Percentiles rank a stretch among this genome's conserved stretches.
phyloP scores from a whole-genome alignment of 108 stramenopile genomes.

The Halocafeteria seosinensis region DNA sequence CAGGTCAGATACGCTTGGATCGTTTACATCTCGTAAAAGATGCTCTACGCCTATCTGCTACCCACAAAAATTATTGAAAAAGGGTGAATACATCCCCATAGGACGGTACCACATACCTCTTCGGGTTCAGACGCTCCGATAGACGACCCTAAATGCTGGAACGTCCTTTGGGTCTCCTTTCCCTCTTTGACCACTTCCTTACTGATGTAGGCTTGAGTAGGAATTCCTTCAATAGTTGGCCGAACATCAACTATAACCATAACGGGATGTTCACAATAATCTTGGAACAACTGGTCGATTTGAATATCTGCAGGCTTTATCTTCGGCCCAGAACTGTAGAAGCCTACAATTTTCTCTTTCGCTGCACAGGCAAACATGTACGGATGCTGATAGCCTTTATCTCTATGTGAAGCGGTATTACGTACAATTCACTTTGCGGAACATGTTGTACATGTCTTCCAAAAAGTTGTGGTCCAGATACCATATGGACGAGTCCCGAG shows the following conservation, averaged over 20 bases:
- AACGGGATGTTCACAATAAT: slow-evolving; percentile 63
- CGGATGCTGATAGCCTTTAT: neutral
- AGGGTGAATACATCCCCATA: too few relatives aligned
- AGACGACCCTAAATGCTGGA: slow-evolving; percentile 68
- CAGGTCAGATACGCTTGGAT: slow-evolving; percentile 82
- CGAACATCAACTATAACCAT: slow-evolving; percentile 95
- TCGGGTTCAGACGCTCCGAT: slow-evolving; percentile 90
- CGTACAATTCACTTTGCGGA: slow-evolving; percentile 18
- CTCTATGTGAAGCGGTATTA: neutral
- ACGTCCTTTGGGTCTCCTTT: slow-evolving; percentile 60
- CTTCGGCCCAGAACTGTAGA: slow-evolving; percentile 69
- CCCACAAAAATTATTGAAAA: too few relatives aligned
- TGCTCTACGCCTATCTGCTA: slow-evolving; percentile 95
- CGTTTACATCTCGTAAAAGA: slow-evolving; percentile 93
- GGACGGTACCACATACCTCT: too few relatives aligned
- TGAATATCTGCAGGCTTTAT: slow-evolving; percentile 70
- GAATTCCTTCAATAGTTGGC: slow-evolving; percentile 67
- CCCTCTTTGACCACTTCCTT: slow-evolving; percentile 57
- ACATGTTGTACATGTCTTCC: slow-evolving; percentile 48
- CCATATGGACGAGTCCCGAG: slow-evolving; percentile 44
- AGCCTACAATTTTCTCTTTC: slow-evolving; percentile 77
- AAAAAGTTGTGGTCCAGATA: slow-evolving; percentile 96
- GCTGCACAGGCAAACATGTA: slow-evolving; percentile 18
- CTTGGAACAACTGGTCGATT: slow-evolving; percentile 56
- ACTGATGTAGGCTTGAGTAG: slow-evolving; percentile 80